phyloP scores from a whole-genome alignment of 495 filamentous ascomycete genomes.

The Hypoxylon crocopeplum region DNA sequence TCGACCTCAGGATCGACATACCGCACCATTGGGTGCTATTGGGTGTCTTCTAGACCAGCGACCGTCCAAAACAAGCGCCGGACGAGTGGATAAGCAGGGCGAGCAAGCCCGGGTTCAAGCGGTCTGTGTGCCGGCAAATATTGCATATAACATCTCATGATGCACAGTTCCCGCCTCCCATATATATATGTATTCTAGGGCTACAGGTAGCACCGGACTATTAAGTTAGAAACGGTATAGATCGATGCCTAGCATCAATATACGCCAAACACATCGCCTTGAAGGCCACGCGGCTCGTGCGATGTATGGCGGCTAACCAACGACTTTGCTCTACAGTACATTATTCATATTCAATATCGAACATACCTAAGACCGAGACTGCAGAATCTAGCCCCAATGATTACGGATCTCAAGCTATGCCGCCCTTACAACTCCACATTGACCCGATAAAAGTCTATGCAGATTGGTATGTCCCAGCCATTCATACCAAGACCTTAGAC shows the following conservation, averaged over 20 bases:
- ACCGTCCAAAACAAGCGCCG: no score
- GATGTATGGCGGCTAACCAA: neutral
- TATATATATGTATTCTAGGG: constrained; percentile 11
- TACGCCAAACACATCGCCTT: constrained; percentile 9
- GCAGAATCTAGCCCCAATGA: no score
- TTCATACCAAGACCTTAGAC: constrained; percentile 4
- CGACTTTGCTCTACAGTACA: neutral
- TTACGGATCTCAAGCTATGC: neutral
- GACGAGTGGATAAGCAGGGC: constrained; percentile 16
- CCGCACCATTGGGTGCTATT: constrained; percentile 2
- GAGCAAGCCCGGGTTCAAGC: constrained; percentile 9
- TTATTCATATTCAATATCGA: no score
- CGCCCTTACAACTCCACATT: neutral
- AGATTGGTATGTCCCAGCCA: constrained; percentile 1
- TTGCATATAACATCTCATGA: constrained; percentile 18
- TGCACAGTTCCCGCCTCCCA: constrained; percentile 24
- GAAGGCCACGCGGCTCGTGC: constrained; percentile 12
- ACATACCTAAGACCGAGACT: no score
- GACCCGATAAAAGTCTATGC: neutral
- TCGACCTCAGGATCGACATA: constrained; percentile 3
- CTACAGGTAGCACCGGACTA: neutral
- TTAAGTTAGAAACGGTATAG: constrained; percentile 16
- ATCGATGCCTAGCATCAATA: constrained; percentile 4
- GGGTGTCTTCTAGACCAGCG: constrained; percentile 2
- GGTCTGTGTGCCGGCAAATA: constrained; percentile 21